Conservation (phyloP, 2,329 filamentous ascomycete genomes). For the Diaporthe citrichinensis region DNA sequence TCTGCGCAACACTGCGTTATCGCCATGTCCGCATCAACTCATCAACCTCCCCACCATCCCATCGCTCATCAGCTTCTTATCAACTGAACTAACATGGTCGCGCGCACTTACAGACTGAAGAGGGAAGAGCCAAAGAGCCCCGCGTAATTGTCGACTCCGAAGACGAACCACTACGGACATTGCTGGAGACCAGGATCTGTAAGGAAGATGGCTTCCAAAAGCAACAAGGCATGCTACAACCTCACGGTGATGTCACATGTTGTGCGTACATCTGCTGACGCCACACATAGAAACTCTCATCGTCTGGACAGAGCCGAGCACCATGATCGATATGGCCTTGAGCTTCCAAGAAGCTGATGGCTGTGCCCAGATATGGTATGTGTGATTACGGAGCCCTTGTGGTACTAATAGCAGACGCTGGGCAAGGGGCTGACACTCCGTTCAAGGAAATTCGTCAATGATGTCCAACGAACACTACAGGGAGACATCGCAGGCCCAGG, state of each 20-base stretch:
- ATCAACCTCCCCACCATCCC: not conserved
- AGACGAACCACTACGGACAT: conserved; percentile 85
- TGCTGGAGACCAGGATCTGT: conserved; percentile 90
- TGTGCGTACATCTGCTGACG: conserved; percentile 48
- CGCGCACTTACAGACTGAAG: conserved; percentile 61
- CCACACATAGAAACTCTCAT: conserved; percentile 85
- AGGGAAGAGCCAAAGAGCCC: conserved; percentile 80
- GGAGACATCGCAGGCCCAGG: conserved; percentile 72
- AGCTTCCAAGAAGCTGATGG: conserved; percentile 98
- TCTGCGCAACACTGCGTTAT: not conserved
- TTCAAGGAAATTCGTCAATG: conserved; percentile 88
- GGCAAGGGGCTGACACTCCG: conserved; percentile 45
- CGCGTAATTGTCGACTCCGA: conserved; percentile 94
- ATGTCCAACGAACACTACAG: conserved; percentile 82
- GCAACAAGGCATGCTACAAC: conserved; percentile 83
- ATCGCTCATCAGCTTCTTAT: not conserved
- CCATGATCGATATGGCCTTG: conserved; percentile 94
- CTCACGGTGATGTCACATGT: conserved; percentile 43
- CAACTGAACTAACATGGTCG: conserved; percentile 45
- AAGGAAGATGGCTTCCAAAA: conserved; percentile 98
- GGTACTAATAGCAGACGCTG: not conserved
- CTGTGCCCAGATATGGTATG: conserved; percentile 90
- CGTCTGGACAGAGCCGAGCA: conserved; percentile 91
- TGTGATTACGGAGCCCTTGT: conserved; percentile 24
- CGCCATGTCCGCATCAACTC: not conserved